Conservation (phyloP, 352 stramenopile species). For the Globisporangium paroecandrum region DNA sequence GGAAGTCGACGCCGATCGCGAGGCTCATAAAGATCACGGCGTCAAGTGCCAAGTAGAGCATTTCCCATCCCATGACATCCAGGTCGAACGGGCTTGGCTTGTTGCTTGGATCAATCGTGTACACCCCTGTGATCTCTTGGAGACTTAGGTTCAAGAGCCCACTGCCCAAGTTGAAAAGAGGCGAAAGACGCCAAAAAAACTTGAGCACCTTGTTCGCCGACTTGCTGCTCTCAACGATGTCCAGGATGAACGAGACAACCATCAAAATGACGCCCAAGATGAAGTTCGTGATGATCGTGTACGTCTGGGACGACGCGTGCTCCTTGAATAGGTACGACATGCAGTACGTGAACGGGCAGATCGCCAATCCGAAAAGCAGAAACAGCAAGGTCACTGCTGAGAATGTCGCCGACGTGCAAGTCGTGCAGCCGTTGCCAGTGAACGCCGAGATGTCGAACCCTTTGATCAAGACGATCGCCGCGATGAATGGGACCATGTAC, state of each 20-base stretch:
- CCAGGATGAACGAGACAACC: slow-evolving; percentile 42
- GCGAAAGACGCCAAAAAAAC: slow-evolving; percentile 52
- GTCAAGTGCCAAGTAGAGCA: slow-evolving; percentile 27
- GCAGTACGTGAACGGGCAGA: slow-evolving; percentile 57
- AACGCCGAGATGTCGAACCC: slow-evolving; percentile 27
- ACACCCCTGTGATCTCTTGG: slow-evolving; percentile 13
- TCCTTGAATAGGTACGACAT: slow-evolving; percentile 62
- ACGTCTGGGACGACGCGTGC: slow-evolving; percentile 31
- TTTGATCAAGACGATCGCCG: slow-evolving; percentile 38
- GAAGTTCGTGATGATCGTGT: slow-evolving; percentile 56
- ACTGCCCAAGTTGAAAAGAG: slow-evolving; percentile 47
- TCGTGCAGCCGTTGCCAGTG: slow-evolving; percentile 23
- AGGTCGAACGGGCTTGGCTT: slow-evolving; percentile 34
- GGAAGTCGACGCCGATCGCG: slow-evolving; percentile 50
- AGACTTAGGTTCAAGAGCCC: slow-evolving; percentile 37
- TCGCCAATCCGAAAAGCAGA: slow-evolving; percentile 56
- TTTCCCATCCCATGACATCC: slow-evolving; percentile 26
- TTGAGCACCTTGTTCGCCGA: slow-evolving; percentile 34
- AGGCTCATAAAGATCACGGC: slow-evolving; percentile 20
- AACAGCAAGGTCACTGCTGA: slow-evolving; percentile 47
- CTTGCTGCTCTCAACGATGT: slow-evolving; percentile 24
- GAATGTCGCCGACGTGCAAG: slow-evolving; percentile 20
- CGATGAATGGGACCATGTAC: slow-evolving; percentile 72
- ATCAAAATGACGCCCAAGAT: slow-evolving; percentile 55
- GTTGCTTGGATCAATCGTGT: slow-evolving; percentile 7